Evolutionary conservation across 805 yeast genomes (phyloP).

Genomic region (Debaryomyces maramus): DNA sequence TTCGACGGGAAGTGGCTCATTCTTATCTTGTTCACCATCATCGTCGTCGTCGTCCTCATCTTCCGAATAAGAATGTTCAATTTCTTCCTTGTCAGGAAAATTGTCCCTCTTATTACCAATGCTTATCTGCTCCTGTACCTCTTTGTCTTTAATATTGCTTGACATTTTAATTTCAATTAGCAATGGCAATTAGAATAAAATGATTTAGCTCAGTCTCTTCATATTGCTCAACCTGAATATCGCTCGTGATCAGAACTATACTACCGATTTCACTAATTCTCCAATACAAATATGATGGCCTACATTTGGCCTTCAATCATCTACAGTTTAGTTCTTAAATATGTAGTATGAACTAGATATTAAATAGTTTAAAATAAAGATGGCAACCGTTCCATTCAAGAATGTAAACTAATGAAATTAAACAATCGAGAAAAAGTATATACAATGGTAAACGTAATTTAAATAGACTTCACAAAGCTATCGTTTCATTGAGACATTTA

Average conservation of each 20-base stretch:
- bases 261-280: not conserved
- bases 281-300: not conserved
- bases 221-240: not conserved
- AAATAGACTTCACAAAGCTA: not conserved
- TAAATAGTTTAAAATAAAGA: not conserved
- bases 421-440: slow-evolving; percentile 1
- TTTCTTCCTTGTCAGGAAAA: slow-evolving; percentile 2
- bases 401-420: not conserved
- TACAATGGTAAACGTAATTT: slow-evolving; percentile 1
- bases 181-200: not conserved
- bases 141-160: not conserved
- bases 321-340: not conserved
- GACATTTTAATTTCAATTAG: not conserved
- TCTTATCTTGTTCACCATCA: slow-evolving; percentile 18
- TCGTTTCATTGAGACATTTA: slow-evolving; percentile 14
- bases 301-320: not conserved
- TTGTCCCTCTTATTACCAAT: not conserved
- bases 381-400: not conserved
- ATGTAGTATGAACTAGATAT: not conserved
- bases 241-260: not conserved
- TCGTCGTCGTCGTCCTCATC: slow-evolving; percentile 28
- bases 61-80: slow-evolving; percentile 14
- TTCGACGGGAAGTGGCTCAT: slow-evolving; percentile 39
- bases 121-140: not conserved
- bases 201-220: not conserved